These are phyloP conservation scores for Rhytidhysteron rufulum DNA, from an alignment of 2,329 filamentous ascomycete species.

Conservation along the genomic window DNA sequence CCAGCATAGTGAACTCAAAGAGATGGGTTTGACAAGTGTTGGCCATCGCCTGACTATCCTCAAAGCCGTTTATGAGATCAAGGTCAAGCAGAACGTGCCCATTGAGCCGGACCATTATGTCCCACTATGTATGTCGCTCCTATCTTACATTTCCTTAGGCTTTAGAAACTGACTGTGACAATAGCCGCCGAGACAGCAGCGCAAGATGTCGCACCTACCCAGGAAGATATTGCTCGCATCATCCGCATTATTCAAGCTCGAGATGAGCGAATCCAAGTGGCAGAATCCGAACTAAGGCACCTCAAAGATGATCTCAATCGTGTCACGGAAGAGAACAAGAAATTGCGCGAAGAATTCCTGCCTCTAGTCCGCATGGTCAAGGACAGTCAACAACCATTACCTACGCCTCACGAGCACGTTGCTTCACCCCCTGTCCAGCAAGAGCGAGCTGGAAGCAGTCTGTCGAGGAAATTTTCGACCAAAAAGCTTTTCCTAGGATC, in stretches of 20 bases:
- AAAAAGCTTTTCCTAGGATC: slow-evolving; percentile 50
- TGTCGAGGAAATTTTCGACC: slow-evolving; percentile 51
- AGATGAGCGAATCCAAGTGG: slow-evolving; percentile 80
- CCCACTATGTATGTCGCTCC: slow-evolving; percentile 68
- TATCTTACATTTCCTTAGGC: neutral
- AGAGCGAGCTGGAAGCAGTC: slow-evolving; percentile 41
- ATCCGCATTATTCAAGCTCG: slow-evolving; percentile 85
- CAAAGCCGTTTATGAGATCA: slow-evolving; percentile 94
- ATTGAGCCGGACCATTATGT: slow-evolving; percentile 92
- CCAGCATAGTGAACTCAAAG: slow-evolving; percentile 88
- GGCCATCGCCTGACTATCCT: slow-evolving; percentile 92
- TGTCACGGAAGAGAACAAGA: slow-evolving; percentile 74
- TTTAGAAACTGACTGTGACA: slow-evolving; percentile 5
- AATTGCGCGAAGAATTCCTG: slow-evolving; percentile 84
- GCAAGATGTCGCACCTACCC: slow-evolving; percentile 79
- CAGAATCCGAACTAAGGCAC: slow-evolving; percentile 78
- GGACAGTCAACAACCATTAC: slow-evolving; percentile 84
- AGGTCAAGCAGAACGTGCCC: slow-evolving; percentile 87
- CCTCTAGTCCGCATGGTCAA: slow-evolving; percentile 88
- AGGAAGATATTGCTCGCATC: slow-evolving; percentile 88
- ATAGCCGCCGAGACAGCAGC: slow-evolving; percentile 84
- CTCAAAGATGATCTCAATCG: slow-evolving; percentile 55
- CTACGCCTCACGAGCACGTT: slow-evolving; percentile 45
- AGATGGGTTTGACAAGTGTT: slow-evolving; percentile 89
- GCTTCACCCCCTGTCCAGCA: slow-evolving; percentile 31